phyloP scores from a whole-genome alignment of 2,329 filamentous ascomycete species.

The Fusarium pseudocircinatum region DNA sequence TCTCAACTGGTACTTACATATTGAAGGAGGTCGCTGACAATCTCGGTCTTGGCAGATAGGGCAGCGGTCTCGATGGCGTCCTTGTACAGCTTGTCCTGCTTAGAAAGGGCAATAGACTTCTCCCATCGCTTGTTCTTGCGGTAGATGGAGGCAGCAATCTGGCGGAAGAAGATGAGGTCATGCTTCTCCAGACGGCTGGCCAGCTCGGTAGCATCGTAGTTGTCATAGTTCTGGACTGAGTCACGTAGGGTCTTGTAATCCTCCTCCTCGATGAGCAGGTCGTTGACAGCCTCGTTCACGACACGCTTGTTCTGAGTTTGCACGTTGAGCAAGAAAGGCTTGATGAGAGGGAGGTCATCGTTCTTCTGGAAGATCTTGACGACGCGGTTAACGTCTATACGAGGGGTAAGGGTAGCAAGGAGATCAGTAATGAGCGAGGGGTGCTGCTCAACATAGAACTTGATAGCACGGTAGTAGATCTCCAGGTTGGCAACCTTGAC shows the following conservation, averaged over 20 bases:
- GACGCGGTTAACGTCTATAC: slow-evolving; percentile 98
- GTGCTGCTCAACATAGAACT: slow-evolving; percentile 98
- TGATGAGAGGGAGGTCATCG: slow-evolving; percentile 97
- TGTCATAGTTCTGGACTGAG: slow-evolving; percentile 98
- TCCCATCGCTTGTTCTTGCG: slow-evolving; percentile 99
- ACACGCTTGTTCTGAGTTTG: slow-evolving; percentile 97
- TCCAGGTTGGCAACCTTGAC: slow-evolving; percentile 98
- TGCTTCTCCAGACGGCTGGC: slow-evolving; percentile 95
- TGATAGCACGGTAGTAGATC: slow-evolving; percentile 97
- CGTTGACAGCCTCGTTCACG: slow-evolving; percentile 98
- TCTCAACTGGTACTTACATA: slow-evolving; percentile 78
- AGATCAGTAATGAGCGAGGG: slow-evolving; percentile 95
- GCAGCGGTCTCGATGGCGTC: slow-evolving; percentile 98
- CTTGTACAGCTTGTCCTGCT: slow-evolving; percentile 99
- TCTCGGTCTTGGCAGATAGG: slow-evolving; percentile 87
- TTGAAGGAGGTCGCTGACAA: slow-evolving; percentile 94
- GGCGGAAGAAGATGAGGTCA: slow-evolving; percentile 98
- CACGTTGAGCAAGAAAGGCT: slow-evolving; percentile 97
- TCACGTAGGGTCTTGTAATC: slow-evolving; percentile 99
- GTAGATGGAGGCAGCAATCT: slow-evolving; percentile 98
- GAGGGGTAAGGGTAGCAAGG: slow-evolving; percentile 87
- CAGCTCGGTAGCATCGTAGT: slow-evolving; percentile 95
- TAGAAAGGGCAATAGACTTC: slow-evolving; percentile 96
- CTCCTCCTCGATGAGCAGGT: slow-evolving; percentile 96
- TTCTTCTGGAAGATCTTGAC: slow-evolving; percentile 99